Evolutionary conservation across 306 rosid genomes (phyloP).

Genomic region (Fragaria iinumae): DNA sequence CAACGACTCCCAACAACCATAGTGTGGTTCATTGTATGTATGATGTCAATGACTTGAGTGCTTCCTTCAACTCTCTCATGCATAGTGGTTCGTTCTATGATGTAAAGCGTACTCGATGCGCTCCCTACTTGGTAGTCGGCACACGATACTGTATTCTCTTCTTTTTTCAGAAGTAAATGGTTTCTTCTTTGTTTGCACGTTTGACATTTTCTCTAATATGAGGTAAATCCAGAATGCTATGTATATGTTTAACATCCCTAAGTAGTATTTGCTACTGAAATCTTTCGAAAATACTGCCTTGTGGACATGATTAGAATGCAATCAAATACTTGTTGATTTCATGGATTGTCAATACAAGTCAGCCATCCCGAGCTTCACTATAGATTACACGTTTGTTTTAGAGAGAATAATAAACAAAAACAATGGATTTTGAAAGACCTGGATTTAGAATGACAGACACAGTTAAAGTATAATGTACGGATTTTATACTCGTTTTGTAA

Average conservation of each 20-base stretch:
- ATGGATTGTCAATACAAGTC: background rate
- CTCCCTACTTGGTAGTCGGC: background rate
- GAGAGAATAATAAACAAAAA: no score
- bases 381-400: background rate
- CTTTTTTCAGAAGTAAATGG: background rate
- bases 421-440: no score
- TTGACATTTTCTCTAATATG: background rate
- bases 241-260: no score
- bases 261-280: no score
- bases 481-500: background rate
- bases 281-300: background rate
- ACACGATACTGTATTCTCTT: background rate
- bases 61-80: background rate
- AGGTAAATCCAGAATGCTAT: background rate
- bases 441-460: no score
- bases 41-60: background rate
- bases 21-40: background rate
- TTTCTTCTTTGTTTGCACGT: background rate
- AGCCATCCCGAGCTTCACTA: background rate
- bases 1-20: background rate
- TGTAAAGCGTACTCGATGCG: background rate
- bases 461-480: no score
- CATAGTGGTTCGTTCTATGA: background rate
- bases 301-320: background rate
- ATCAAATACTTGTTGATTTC: background rate